Evolutionary conservation across 2,329 filamentous ascomycete species (phyloP), one percentile per base, ranked within the genome.

Genomic region (Arthrobotrys sphaeroides): DNA sequence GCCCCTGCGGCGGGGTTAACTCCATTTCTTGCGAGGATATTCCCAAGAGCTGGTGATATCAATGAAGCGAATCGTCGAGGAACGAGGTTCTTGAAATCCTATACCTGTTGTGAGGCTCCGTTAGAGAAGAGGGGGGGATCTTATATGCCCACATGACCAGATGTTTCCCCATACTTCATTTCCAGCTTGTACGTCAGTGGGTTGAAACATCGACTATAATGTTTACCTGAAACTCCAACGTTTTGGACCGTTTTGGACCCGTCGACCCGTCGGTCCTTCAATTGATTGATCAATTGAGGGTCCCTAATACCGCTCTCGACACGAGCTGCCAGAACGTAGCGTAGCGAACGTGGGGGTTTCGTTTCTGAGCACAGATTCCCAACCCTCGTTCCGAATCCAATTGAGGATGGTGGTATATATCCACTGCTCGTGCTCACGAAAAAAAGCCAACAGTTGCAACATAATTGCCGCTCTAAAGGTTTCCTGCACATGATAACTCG

Each of bases 211-310:
- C 38, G 22, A 7, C n/a, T 13, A 12, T 36, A 18, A 57, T 67
- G 22, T 40, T 45, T 26, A 55, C 31, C 26, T 70, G 66, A 70
- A 70, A 70, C 66, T n/a, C 55, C 36, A 36, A 42, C 45, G 66
- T 70, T 70, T 70, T 70, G 45, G 24, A 55, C 45, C 42, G 36
- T 61, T 62, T 61, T 13, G 33, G 60, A 61, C 42, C 55, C 31
- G 38, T 13, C 53, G 22, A 40, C 43, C 53, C 24, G n/a, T 26
- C 16, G 36, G 51, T 69, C 66, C 66, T 69, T 67, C 36, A 42
- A 67, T 57, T 69, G n/a, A n/a, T n/a, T n/a, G n/a, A n/a, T n/a
- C 28, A 38, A 43, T 53, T 33, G 47, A 33, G 5, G 31, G 28
- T 7, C 20, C 38, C 26, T 36, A 40, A 55, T 36, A 59, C 28